phyloP scores from a whole-genome alignment of 2,329 filamentous ascomycete genomes.

The Aureobasidium namibiae region DNA sequence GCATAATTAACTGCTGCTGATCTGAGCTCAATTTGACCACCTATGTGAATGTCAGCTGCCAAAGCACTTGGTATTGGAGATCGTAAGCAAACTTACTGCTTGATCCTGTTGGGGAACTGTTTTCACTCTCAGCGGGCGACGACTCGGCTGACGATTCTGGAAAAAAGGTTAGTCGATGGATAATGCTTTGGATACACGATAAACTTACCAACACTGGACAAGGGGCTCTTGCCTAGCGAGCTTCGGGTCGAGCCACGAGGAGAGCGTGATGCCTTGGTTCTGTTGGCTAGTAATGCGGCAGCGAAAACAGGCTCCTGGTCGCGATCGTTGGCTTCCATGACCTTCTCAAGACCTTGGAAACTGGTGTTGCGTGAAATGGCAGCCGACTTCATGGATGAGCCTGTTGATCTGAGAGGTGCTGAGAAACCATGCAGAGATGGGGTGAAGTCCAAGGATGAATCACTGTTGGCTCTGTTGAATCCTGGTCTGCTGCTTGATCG shows the following conservation, averaged over 20 bases:
- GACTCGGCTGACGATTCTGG: conserved; percentile 7
- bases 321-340: conserved; percentile 4
- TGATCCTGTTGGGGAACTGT: conserved; percentile 10
- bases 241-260: conserved; percentile 6
- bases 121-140: conserved; percentile 14
- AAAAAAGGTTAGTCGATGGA: not conserved
- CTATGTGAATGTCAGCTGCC: not conserved
- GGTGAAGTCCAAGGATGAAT: conserved; percentile 8
- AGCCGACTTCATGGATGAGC: not conserved
- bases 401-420: not conserved
- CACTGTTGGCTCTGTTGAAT: conserved; percentile 4
- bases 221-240: conserved; percentile 12
- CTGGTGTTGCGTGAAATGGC: not conserved
- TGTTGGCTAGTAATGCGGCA: conserved; percentile 16
- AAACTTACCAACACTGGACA: conserved; percentile 13
- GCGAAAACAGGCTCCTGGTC: conserved; percentile 15
- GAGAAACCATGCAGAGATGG: not conserved
- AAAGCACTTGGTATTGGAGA: not conserved
- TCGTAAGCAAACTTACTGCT: not conserved
- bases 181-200: not conserved
- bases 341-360: conserved; percentile 9
- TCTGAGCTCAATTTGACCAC: conserved; percentile 10
- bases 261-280: not conserved
- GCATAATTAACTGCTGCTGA: conserved; percentile 2
- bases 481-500: conserved; percentile 2